Base-by-base conservation (phyloP, 306 rosid species). In the Delonix regia region DNA sequence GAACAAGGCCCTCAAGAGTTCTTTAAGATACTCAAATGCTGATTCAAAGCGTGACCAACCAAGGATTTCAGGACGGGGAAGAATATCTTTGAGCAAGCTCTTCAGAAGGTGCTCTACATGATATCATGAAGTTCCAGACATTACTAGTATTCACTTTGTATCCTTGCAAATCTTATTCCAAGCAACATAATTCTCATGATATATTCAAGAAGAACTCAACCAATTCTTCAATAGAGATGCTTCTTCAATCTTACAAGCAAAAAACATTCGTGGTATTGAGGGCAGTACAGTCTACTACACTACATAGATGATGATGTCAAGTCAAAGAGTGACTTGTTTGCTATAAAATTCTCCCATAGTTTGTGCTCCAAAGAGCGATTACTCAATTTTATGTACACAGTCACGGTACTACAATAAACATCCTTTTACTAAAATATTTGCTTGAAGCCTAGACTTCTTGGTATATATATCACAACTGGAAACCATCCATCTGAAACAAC, bases 101-200 rank as follows among this genome's bases (percentile, higher is more conserved):
- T 78, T 82, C 64, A 28, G 83, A 62, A 81, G 89, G 67, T 85
- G 78, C 77, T 69, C 87, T 53, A 71, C 83, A 76, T 85, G 82
- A 86, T 76, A 66, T 48, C 65, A 44, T 77, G 66, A 22, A 22
- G 33, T 9, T 15, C 74, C 19, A 51, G 19, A 22, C 16, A 57
- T 25, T 36, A 36, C 41, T 36, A 4, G 41, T 39, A 30, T 66
- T 67, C 55, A 60, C 41, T 70, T 78, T 21, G 27, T 39, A 69
- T 78, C 47, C 68, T 63, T n/a, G 21, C 34, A 53, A 48, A 27
- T 82, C 64, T 69, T 34, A 76, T 47, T 24, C 69, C 22, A 62
- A 78, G 27, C 38, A 51, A 55, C 61, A 67, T 21, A n/a, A 22
- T 48, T 65, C 67, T 53, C 11, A 53, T 11, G 22, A 36, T 63